These are phyloP conservation scores for Bretziella fagacearum DNA, from an alignment of 2,329 filamentous ascomycete genomes.

Conservation along the genomic window DNA sequence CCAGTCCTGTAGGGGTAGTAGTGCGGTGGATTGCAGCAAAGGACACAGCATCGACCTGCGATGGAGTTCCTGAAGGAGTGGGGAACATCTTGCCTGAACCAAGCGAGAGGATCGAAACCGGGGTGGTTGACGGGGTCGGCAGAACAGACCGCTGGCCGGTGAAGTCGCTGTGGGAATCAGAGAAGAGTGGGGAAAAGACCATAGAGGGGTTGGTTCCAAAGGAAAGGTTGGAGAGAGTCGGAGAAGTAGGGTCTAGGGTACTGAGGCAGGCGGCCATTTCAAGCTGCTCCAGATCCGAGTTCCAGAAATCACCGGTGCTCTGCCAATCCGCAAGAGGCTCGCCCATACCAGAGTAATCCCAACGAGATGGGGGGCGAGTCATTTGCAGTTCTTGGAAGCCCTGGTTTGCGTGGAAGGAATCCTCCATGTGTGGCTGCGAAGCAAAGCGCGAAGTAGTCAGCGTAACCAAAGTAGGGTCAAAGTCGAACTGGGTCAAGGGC, in stretches of 20 bases:
- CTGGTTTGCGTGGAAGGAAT: not conserved
- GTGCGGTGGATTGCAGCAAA: not conserved
- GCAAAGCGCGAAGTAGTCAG: not conserved
- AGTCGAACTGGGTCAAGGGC: not conserved
- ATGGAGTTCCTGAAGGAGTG: slow-evolving; percentile 7
- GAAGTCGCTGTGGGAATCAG: slow-evolving; percentile 7
- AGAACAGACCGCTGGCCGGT: slow-evolving; percentile 5
- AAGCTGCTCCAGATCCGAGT: not conserved
- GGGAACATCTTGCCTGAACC: slow-evolving; percentile 13
- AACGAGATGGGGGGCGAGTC: not conserved
- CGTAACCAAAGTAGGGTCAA: not conserved
- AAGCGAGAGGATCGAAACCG: slow-evolving; percentile 10
- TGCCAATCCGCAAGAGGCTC: not conserved
- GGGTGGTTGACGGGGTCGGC: slow-evolving; percentile 13
- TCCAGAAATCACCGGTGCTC: not conserved
- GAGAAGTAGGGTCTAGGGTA: slow-evolving; percentile 1
- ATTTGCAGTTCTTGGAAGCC: too few species aligned
- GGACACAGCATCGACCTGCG: slow-evolving; percentile 1
- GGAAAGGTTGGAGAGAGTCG: slow-evolving; percentile 7
- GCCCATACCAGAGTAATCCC: not conserved
- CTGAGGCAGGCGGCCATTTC: slow-evolving; percentile 1
- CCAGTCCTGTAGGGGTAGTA: slow-evolving; percentile 1
- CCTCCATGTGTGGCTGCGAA: not conserved
- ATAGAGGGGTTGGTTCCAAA: slow-evolving; percentile 2
- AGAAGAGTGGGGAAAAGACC: slow-evolving; percentile 9